phyloP scores from a whole-genome alignment of 768 basidiomycete genomes.

The Lentinula boryana region DNA sequence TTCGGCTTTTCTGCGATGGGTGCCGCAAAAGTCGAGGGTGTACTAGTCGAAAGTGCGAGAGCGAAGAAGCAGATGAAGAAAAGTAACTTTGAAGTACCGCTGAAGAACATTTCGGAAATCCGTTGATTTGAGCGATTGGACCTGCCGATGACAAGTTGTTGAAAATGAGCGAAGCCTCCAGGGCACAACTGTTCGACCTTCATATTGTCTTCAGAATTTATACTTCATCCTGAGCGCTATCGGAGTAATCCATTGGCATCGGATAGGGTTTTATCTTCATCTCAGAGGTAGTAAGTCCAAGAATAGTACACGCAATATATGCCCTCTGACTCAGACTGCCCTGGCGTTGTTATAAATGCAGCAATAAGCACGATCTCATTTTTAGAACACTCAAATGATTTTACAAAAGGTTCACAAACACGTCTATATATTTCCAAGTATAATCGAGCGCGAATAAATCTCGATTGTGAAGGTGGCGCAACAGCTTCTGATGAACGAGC shows the following conservation, averaged over 20 bases:
- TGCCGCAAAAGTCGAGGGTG: not conserved
- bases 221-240: not conserved
- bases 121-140: not conserved
- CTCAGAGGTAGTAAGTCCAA: not conserved
- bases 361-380: not conserved
- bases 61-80: not conserved
- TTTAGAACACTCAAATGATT: not conserved
- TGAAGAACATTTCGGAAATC: not conserved
- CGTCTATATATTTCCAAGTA: not conserved
- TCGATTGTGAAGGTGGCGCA: not conserved
- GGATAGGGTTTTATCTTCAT: not conserved
- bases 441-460: not conserved
- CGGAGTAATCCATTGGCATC: not conserved
- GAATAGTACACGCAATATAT: not conserved
- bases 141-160: not conserved
- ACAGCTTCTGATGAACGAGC: not conserved
- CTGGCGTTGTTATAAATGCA: too few species aligned
- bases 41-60: not conserved
- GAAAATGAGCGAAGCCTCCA: not conserved
- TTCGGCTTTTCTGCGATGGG: not conserved
- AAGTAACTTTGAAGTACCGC: not conserved
- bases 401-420: too few species aligned
- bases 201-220: not conserved
- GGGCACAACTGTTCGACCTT: not conserved
- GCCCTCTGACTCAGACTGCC: not conserved